A percentile compares a stretch with the other conserved stretches of the same genome.
Evolutionary conservation across 805 yeast genomes (phyloP).

Genomic region (Candida ipomoeae): DNA sequence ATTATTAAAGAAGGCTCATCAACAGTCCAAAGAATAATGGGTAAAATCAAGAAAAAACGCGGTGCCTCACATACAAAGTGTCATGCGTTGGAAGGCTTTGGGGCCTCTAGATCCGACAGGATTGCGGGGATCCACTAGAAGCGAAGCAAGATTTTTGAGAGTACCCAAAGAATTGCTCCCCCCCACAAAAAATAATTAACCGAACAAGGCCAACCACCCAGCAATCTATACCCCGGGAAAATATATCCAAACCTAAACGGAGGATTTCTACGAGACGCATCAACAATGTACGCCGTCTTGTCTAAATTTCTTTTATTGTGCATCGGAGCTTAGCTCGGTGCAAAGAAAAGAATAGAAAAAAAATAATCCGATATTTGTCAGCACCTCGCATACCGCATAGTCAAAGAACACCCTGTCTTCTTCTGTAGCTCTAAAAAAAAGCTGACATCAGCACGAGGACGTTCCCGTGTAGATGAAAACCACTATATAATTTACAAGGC

Average conservation of each 20-base stretch:
- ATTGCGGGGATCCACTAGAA: not conserved
- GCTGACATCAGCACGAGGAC: too few relatives aligned
- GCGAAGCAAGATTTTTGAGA: not conserved
- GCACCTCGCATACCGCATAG: not conserved
- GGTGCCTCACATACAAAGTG: not conserved
- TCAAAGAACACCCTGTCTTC: not conserved
- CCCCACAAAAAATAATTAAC: too few relatives aligned
- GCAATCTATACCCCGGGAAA: not conserved
- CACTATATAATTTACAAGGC: not conserved
- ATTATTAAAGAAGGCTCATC: not conserved
- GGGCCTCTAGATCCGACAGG: too few relatives aligned
- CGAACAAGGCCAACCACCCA: not conserved
- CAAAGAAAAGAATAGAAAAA: not conserved
- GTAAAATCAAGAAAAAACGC: not conserved
- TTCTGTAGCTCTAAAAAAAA: not conserved
- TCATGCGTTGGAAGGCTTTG: not conserved
- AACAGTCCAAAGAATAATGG: not conserved
- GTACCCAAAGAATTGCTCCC: not conserved
- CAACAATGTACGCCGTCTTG: not conserved
- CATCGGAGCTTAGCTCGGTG: not conserved
- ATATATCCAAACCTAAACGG: not conserved
- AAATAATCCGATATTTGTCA: conserved; percentile 1
- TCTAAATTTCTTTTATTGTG: not conserved
- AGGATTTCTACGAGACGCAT: not conserved
- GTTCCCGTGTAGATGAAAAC: too few relatives aligned